A percentile compares a stretch with the other conserved stretches of the same genome.
Conservation (phyloP, 257 asterid genomes). For the Thymus mandschuricus region DNA sequence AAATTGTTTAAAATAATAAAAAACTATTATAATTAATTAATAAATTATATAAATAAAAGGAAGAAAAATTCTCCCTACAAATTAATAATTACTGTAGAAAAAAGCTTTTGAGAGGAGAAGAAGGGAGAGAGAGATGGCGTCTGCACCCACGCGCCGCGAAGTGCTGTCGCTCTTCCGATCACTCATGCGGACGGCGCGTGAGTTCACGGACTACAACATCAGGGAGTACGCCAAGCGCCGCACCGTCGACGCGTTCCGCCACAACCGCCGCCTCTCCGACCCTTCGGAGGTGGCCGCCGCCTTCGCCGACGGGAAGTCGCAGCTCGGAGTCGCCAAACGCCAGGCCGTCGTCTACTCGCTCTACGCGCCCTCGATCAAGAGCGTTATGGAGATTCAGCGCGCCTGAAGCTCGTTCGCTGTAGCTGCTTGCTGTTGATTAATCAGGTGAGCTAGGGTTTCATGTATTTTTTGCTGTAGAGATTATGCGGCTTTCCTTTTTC, state of each 20-base stretch:
- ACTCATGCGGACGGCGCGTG: slow-evolving; percentile 72
- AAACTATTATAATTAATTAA: no score
- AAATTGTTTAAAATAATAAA: no score
- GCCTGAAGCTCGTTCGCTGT: slow-evolving; percentile 24
- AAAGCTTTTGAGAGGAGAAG: background rate
- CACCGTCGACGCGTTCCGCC: slow-evolving; percentile 76
- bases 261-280: slow-evolving; percentile 55
- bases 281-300: slow-evolving; percentile 59
- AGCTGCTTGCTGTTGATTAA: background rate
- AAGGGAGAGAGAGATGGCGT: slow-evolving; percentile 40
- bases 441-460: slow-evolving; percentile 38
- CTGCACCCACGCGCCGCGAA: slow-evolving; percentile 62
- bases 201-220: slow-evolving; percentile 77
- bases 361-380: slow-evolving; percentile 70
- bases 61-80: background rate
- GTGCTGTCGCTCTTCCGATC: slow-evolving; percentile 80
- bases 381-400: slow-evolving; percentile 71
- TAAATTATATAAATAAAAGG: background rate
- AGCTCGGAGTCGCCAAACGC: slow-evolving; percentile 79
- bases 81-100: background rate
- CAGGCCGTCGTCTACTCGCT: slow-evolving; percentile 83
- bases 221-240: slow-evolving; percentile 91
- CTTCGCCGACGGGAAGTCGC: slow-evolving; percentile 74
- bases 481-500: background rate
- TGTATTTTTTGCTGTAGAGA: background rate